Evolutionary conservation across 1,284 basidiomycete species (phyloP).

Genomic region (Entoloma clypeatum): DNA sequence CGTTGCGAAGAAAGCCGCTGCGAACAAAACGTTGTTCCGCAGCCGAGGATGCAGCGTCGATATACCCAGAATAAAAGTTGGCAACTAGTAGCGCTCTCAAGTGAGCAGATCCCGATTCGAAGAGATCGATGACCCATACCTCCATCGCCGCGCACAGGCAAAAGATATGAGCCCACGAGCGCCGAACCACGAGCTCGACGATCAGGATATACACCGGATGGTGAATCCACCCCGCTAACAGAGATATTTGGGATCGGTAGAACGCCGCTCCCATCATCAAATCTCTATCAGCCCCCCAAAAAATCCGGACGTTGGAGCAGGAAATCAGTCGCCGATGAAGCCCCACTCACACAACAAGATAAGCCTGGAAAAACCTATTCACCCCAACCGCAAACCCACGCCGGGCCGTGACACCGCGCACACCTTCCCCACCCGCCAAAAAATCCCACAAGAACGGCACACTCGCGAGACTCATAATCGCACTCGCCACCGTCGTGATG

Average conservation of each 20-base stretch:
- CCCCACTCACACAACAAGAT: slow-evolving; percentile 41
- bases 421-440: slow-evolving; percentile 29
- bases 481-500: slow-evolving; percentile 44
- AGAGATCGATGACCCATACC: slow-evolving; percentile 32
- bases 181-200: slow-evolving; percentile 40
- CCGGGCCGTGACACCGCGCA: slow-evolving; percentile 25
- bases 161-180: slow-evolving; percentile 45
- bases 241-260: slow-evolving; percentile 18
- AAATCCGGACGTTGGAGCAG: slow-evolving; percentile 6
- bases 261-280: slow-evolving; percentile 14
- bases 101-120: not conserved
- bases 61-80: slow-evolving; percentile 53
- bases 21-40: slow-evolving; percentile 51
- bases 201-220: slow-evolving; percentile 51
- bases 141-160: slow-evolving; percentile 51
- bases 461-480: slow-evolving; percentile 41
- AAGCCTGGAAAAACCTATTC: slow-evolving; percentile 45
- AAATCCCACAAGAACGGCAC: slow-evolving; percentile 47
- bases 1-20: slow-evolving; percentile 48
- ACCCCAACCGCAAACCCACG: slow-evolving; percentile 23
- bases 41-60: slow-evolving; percentile 42
- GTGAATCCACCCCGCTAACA: slow-evolving; percentile 57
- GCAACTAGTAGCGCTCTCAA: slow-evolving; percentile 37
- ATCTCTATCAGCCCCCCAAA: slow-evolving; percentile 9
- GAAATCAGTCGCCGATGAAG: too few relatives aligned